A percentile compares a stretch with the other conserved stretches of the same genome.
These are phyloP conservation scores for Neopestalotiopsis rosae DNA, from an alignment of 2,329 filamentous ascomycete species.

Conservation along the genomic window DNA sequence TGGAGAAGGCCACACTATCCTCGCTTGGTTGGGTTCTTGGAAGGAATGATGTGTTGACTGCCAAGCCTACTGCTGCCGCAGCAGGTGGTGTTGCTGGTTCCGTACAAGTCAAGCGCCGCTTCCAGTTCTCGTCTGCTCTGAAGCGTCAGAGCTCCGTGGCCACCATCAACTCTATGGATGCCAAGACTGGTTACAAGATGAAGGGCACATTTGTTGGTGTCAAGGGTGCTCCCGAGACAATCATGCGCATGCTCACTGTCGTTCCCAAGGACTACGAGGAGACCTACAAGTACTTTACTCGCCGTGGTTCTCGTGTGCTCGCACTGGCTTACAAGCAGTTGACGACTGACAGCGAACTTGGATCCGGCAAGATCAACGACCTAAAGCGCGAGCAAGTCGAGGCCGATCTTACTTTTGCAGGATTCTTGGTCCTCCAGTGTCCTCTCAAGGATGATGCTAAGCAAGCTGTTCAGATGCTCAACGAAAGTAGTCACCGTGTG, in stretches of 20 bases:
- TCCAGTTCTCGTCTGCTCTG: slow-evolving; percentile 96
- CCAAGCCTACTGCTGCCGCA: slow-evolving; percentile 59
- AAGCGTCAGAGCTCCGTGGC: slow-evolving; percentile 97
- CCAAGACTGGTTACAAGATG: slow-evolving; percentile 74
- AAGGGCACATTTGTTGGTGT: slow-evolving; percentile 92
- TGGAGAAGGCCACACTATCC: slow-evolving; percentile 94
- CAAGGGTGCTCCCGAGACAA: slow-evolving; percentile 97
- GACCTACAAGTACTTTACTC: slow-evolving; percentile 97
- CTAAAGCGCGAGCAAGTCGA: slow-evolving; percentile 94
- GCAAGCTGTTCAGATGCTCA: slow-evolving; percentile 93
- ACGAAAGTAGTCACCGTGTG: slow-evolving; percentile 97
- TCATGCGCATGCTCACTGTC: slow-evolving; percentile 86
- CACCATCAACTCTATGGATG: slow-evolving; percentile 75
- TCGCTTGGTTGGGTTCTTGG: slow-evolving; percentile 94
- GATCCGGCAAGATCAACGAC: slow-evolving; percentile 86
- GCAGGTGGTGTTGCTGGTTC: slow-evolving; percentile 66
- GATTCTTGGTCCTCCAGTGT: slow-evolving; percentile 93
- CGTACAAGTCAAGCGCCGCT: slow-evolving; percentile 94
- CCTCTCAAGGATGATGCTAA: slow-evolving; percentile 96
- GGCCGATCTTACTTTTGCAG: slow-evolving; percentile 82
- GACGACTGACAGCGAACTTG: slow-evolving; percentile 79
- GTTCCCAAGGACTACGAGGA: slow-evolving; percentile 92
- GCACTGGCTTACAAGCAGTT: slow-evolving; percentile 94
- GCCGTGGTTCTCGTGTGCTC: slow-evolving; percentile 92
- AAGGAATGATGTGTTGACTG: slow-evolving; percentile 81